Conservation (phyloP, 768 basidiomycete species). For the Suillus placidus region DNA sequence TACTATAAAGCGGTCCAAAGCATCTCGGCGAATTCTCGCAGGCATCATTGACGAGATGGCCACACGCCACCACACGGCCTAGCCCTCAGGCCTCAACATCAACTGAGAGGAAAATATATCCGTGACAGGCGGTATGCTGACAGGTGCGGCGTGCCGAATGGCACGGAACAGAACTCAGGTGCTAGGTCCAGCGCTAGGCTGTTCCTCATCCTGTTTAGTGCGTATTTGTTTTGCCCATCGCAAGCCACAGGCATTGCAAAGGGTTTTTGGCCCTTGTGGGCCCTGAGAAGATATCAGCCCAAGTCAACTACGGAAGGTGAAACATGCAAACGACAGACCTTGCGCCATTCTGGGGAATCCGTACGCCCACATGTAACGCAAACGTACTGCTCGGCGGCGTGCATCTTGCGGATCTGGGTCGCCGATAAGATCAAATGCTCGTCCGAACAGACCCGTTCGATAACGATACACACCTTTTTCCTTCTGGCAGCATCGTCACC, state of each 20-base stretch:
- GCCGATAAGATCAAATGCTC: constrained; percentile 7
- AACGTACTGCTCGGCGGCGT: constrained; percentile 70
- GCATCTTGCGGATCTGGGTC: constrained; percentile 40
- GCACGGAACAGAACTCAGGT: constrained; percentile 14
- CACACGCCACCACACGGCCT: background rate
- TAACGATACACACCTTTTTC: constrained; percentile 55
- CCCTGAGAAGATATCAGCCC: constrained; percentile 51
- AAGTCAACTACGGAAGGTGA: constrained; percentile 20
- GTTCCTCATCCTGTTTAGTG: constrained; percentile 40
- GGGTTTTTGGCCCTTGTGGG: constrained; percentile 93
- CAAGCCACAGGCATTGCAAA: constrained; percentile 95
- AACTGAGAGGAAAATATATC: background rate
- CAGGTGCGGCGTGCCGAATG: background rate
- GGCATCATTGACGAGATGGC: background rate
- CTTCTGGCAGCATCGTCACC: constrained; percentile 56
- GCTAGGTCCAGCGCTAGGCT: constrained; percentile 26
- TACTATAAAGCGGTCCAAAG: background rate
- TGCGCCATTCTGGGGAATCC: constrained; percentile 97
- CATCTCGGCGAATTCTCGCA: background rate
- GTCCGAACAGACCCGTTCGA: background rate
- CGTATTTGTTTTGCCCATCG: constrained; percentile 85
- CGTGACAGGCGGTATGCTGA: background rate
- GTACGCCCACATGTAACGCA: constrained; percentile 94
- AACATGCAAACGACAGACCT: constrained; percentile 44
- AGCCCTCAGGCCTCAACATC: background rate